A percentile compares a stretch with the other conserved stretches of the same genome.
Evolutionary conservation across 129 eudicot species (phyloP).

Genomic region (Centaurea solstitialis): DNA sequence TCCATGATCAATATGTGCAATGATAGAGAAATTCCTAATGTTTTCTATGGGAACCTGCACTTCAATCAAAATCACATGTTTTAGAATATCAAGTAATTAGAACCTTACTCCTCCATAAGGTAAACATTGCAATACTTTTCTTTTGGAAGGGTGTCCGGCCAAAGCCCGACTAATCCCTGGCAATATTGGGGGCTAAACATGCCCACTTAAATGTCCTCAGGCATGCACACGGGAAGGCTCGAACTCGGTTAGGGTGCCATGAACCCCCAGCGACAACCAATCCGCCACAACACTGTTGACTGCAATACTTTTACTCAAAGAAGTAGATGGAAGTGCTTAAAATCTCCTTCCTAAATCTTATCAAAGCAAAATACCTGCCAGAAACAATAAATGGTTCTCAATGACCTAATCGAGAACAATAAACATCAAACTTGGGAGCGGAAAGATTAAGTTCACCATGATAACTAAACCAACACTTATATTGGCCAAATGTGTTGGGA

Average conservation of each 20-base stretch:
- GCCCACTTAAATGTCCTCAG: too few relatives aligned
- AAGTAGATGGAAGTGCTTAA: slow-evolving; percentile 1
- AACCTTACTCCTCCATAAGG: neutral
- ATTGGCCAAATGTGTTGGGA: neutral
- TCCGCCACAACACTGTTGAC: too few relatives aligned
- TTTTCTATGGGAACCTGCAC: slow-evolving; percentile 81
- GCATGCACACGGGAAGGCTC: too few relatives aligned
- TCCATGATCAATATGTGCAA: slow-evolving; percentile 99
- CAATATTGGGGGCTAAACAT: too few relatives aligned
- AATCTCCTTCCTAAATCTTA: neutral
- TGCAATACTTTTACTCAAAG: neutral
- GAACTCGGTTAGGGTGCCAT: too few relatives aligned
- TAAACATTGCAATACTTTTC: neutral
- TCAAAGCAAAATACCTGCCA: slow-evolving; percentile 1
- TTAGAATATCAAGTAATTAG: neutral
- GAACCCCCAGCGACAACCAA: too few relatives aligned
- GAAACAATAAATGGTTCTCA: neutral
- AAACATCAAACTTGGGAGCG: slow-evolving; percentile 20
- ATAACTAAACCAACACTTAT: neutral
- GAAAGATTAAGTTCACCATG: slow-evolving; percentile 13
- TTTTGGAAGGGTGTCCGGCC: too few relatives aligned
- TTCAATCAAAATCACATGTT: slow-evolving; percentile 15
- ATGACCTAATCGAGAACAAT: neutral
- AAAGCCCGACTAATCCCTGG: too few relatives aligned
- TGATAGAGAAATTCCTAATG: slow-evolving; percentile 87